Conservation (phyloP, 306 rosid genomes). For the Cucurbita ficifolia region DNA sequence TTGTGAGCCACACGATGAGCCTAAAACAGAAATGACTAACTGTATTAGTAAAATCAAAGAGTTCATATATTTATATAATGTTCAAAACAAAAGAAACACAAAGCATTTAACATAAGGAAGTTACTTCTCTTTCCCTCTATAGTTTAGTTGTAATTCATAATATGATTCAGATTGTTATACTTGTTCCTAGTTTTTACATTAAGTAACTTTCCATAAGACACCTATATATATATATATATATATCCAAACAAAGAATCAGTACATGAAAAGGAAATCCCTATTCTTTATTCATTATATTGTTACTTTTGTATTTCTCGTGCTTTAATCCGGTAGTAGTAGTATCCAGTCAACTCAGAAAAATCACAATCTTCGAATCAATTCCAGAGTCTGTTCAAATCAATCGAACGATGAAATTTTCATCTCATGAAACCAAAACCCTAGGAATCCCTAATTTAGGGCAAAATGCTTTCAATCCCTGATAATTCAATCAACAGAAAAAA, state of each 20-base stretch:
- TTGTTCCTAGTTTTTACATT: neutral
- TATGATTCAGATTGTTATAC: neutral
- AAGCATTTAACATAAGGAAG: neutral
- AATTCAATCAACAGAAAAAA: neutral
- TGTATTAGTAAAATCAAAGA: neutral
- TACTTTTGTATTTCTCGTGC: neutral
- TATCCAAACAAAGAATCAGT: neutral
- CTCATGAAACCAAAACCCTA: neutral
- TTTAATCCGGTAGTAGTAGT: neutral
- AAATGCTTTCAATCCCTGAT: neutral
- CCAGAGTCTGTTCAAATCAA: neutral
- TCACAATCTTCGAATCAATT: neutral
- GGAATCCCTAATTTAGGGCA: neutral
- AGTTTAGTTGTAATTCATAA: neutral
- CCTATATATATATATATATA: neutral
- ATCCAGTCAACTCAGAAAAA: neutral
- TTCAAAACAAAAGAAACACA: neutral
- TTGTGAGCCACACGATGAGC: conserved; percentile 81
- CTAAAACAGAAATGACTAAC: conserved; percentile 8
- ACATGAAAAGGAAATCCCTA: neutral
- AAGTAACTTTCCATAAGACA: no score
- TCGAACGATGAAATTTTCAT: neutral
- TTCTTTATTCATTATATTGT: neutral
- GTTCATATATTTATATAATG: neutral
- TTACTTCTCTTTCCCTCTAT: neutral